Evolutionary conservation across 202 grass and related monocot genomes (phyloP).

Genomic region (Musa balbisiana): DNA sequence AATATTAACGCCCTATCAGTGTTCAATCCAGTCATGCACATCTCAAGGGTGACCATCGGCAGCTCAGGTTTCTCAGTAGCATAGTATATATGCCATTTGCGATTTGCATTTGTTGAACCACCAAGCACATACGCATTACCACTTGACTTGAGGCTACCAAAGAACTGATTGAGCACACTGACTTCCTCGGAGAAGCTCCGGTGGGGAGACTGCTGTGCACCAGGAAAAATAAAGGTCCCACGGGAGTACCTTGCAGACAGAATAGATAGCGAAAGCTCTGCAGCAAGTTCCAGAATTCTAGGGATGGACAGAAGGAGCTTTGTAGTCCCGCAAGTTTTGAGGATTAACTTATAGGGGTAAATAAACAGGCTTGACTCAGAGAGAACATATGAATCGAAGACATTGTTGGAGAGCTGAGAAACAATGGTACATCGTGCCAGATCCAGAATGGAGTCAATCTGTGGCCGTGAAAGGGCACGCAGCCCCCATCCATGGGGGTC

Average conservation of each 20-base stretch:
- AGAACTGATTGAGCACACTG: slow-evolving; percentile 4
- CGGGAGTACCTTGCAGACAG: slow-evolving; percentile 15
- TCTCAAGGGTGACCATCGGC: slow-evolving; percentile 17
- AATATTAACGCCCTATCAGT: background rate
- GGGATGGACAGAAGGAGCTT: slow-evolving; percentile 15
- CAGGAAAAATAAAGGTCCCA: slow-evolving; percentile 18
- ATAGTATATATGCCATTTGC: slow-evolving; percentile 16
- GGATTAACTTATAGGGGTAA: slow-evolving; percentile 9
- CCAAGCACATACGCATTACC: slow-evolving; percentile 12
- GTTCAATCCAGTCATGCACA: slow-evolving; percentile 21
- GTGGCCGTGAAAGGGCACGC: background rate
- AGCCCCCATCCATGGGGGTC: slow-evolving; percentile 6
- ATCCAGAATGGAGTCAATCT: slow-evolving; percentile 14
- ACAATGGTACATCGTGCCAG: slow-evolving; percentile 14
- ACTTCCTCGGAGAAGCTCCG: slow-evolving; percentile 18
- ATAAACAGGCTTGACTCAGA: slow-evolving; percentile 20
- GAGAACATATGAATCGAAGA: slow-evolving; percentile 18
- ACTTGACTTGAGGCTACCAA: slow-evolving; percentile 4
- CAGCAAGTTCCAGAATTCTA: slow-evolving; percentile 10
- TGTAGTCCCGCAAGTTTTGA: slow-evolving; percentile 18
- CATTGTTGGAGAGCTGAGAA: slow-evolving; percentile 12
- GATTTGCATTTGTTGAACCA: background rate
- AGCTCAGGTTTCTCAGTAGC: slow-evolving; percentile 10
- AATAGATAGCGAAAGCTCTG: slow-evolving; percentile 8
- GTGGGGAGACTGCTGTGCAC: slow-evolving; percentile 13